phyloP scores from a whole-genome alignment of 495 filamentous ascomycete genomes.

The Elaphomyces granulatus region DNA sequence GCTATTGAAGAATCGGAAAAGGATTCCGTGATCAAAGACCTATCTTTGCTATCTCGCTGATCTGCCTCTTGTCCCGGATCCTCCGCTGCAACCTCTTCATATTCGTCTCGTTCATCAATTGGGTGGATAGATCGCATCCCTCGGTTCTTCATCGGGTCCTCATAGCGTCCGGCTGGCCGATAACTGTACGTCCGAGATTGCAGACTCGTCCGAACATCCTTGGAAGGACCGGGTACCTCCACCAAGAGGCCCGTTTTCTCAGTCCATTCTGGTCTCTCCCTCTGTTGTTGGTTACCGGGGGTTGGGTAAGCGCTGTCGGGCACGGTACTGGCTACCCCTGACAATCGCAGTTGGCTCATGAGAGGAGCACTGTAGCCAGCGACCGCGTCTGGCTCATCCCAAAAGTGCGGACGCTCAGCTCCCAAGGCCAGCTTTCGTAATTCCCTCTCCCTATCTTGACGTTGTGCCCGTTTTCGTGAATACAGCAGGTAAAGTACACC shows the following conservation, averaged over 20 bases:
- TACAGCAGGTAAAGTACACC: slow-evolving; percentile 38
- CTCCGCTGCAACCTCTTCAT: slow-evolving; percentile 23
- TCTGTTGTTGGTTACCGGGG: no score
- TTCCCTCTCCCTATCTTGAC: slow-evolving; percentile 35
- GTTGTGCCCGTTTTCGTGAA: slow-evolving; percentile 33
- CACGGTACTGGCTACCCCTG: slow-evolving; percentile 3
- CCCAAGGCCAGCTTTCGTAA: slow-evolving; percentile 38
- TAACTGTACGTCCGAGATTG: slow-evolving; percentile 24
- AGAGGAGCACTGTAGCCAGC: slow-evolving; percentile 1
- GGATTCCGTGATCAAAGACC: slow-evolving; percentile 1
- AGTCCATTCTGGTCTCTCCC: slow-evolving; percentile 18
- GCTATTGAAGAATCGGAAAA: slow-evolving; percentile 1
- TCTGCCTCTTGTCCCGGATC: slow-evolving; percentile 11
- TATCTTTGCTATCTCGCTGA: slow-evolving; percentile 1
- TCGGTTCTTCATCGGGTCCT: slow-evolving; percentile 33
- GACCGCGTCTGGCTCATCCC: slow-evolving; percentile 22
- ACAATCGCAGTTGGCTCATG: slow-evolving; percentile 3
- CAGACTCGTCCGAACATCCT: slow-evolving; percentile 33
- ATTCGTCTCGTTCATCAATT: slow-evolving; percentile 63
- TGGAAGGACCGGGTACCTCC: slow-evolving; percentile 40
- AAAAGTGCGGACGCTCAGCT: slow-evolving; percentile 32
- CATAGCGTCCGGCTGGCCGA: slow-evolving; percentile 27
- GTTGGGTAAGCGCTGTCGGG: background rate
- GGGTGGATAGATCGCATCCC: slow-evolving; percentile 36
- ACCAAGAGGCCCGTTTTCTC: slow-evolving; percentile 42